phyloP scores from a whole-genome alignment of 1,284 basidiomycete genomes.

The Anthracocystis panici-leucophaei region DNA sequence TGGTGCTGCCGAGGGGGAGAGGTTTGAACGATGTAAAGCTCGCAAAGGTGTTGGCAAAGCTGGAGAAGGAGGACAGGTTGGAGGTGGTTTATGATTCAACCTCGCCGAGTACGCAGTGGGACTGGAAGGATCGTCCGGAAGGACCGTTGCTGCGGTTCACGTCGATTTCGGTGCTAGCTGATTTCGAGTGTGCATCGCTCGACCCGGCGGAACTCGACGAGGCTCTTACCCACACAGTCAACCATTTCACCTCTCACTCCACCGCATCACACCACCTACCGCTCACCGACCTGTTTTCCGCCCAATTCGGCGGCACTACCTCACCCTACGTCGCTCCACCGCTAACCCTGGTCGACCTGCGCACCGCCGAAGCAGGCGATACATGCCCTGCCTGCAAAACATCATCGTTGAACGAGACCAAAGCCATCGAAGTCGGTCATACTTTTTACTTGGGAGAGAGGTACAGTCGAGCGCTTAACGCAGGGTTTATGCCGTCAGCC shows the following conservation, averaged over 20 bases:
- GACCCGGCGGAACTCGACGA: constrained; percentile 50
- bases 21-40: constrained; percentile 62
- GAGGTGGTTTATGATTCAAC: constrained; percentile 41
- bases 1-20: constrained; percentile 44
- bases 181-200: constrained; percentile 52
- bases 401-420: constrained; percentile 42
- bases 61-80: constrained; percentile 2
- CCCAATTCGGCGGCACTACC: constrained; percentile 35
- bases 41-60: constrained; percentile 28
- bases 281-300: constrained; percentile 45
- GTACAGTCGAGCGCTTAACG: constrained; percentile 66
- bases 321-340: constrained; percentile 18
- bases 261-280: constrained; percentile 4
- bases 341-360: constrained; percentile 38
- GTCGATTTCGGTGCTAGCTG: constrained; percentile 36
- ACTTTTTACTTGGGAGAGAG: constrained; percentile 69
- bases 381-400: constrained; percentile 54
- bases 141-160: constrained; percentile 57
- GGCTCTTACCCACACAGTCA: constrained; percentile 36
- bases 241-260: constrained; percentile 25
- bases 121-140: constrained; percentile 60
- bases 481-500: constrained; percentile 33
- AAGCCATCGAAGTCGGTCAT: constrained; percentile 70
- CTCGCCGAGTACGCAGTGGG: constrained; percentile 33
- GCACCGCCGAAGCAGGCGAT: constrained; percentile 52